A percentile compares a stretch with the other conserved stretches of the same genome.
Conservation (phyloP, 2,329 filamentous ascomycete genomes). For the Mycosphaerella arachidis region DNA sequence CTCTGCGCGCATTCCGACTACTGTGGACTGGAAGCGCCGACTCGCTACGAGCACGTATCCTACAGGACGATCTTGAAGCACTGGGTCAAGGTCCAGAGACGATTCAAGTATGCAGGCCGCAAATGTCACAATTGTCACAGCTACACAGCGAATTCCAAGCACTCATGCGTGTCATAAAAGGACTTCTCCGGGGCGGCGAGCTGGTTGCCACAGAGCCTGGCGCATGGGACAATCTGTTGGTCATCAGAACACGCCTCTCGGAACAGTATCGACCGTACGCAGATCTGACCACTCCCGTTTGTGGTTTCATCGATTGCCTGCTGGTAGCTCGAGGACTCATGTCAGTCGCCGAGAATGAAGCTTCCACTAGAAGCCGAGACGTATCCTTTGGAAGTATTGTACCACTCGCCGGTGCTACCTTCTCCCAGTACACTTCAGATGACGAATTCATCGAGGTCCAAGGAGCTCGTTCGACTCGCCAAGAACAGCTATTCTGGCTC, state of each 20-base stretch:
- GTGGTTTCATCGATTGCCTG: slow-evolving; percentile 75
- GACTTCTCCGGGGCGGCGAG: slow-evolving; percentile 2
- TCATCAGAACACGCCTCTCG: slow-evolving; percentile 66
- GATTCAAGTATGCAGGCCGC: slow-evolving; percentile 67
- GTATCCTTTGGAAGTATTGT: slow-evolving; percentile 9
- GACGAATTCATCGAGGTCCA: slow-evolving; percentile 17
- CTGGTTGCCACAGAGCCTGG: slow-evolving; percentile 7
- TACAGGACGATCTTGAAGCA: slow-evolving; percentile 57
- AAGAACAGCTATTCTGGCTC: slow-evolving; percentile 25
- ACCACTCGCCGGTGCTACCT: slow-evolving; percentile 22
- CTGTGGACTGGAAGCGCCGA: slow-evolving; percentile 63
- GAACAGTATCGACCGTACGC: slow-evolving; percentile 73
- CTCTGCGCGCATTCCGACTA: slow-evolving; percentile 61
- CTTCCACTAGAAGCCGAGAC: not conserved
- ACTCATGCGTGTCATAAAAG: slow-evolving; percentile 22
- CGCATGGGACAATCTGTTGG: slow-evolving; percentile 37
- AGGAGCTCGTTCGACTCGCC: slow-evolving; percentile 11
- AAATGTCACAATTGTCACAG: slow-evolving; percentile 60
- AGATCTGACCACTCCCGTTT: slow-evolving; percentile 73
- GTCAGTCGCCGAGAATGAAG: not conserved
- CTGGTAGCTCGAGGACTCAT: slow-evolving; percentile 30
- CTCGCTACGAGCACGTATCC: slow-evolving; percentile 61
- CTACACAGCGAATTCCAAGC: slow-evolving; percentile 72
- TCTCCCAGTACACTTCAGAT: slow-evolving; percentile 23
- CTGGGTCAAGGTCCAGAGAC: slow-evolving; percentile 64